phyloP scores from a whole-genome alignment of 202 grass and related monocot genomes.

The Zoysia matrella region DNA sequence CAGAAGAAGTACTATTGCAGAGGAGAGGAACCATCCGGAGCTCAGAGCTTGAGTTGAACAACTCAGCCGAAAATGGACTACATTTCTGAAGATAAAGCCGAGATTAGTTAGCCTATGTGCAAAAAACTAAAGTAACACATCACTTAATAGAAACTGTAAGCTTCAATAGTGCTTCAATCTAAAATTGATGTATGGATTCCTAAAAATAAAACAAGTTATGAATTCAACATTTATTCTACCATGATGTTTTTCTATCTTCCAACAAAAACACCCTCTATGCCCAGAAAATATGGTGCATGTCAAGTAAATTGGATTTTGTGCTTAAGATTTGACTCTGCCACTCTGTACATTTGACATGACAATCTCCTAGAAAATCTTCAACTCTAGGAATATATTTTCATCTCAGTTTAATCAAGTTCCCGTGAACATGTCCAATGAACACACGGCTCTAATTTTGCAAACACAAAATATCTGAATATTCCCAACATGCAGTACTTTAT shows the following conservation, averaged over 20 bases:
- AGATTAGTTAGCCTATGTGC: background rate
- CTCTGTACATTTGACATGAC: background rate
- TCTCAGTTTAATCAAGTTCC: background rate
- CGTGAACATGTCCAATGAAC: background rate
- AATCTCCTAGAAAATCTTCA: background rate
- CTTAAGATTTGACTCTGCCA: background rate
- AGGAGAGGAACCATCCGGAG: constrained; percentile 61
- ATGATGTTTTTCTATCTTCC: background rate
- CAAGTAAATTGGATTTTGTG: background rate
- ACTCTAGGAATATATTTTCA: background rate
- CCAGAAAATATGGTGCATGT: background rate
- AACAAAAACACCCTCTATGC: background rate
- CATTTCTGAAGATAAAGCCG: constrained; percentile 69
- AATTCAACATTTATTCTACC: background rate
- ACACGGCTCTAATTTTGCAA: background rate
- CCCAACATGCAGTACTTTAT: background rate
- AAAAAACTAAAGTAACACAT: background rate
- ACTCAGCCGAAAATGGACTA: constrained; percentile 62
- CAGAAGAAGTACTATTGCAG: constrained; percentile 65
- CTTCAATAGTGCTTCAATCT: background rate
- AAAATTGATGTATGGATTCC: background rate
- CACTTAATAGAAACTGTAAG: background rate
- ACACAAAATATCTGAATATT: constrained; percentile 2
- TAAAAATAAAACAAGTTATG: background rate
- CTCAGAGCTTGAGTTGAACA: constrained; percentile 65